Evolutionary conservation across 257 asterid species (phyloP).

Genomic region (Capsicum rhomboideum): DNA sequence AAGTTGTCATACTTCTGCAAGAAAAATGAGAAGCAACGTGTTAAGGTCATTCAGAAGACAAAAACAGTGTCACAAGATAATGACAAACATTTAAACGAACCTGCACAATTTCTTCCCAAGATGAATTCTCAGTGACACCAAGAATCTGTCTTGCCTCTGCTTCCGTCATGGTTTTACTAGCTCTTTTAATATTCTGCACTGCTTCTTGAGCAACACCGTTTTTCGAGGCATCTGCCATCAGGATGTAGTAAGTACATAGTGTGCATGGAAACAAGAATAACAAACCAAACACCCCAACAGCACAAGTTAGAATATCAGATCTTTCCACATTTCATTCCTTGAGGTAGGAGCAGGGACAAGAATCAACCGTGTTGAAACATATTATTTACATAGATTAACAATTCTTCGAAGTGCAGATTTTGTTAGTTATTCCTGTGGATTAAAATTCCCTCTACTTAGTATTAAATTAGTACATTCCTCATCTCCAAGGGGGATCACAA

Average conservation of each 20-base stretch:
- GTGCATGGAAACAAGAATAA: background rate
- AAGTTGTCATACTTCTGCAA: slow-evolving; percentile 50
- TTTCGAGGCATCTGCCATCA: slow-evolving; percentile 58
- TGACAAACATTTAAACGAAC: slow-evolving; percentile 6
- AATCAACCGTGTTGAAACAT: too few species aligned
- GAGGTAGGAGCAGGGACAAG: too few species aligned
- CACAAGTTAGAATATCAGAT: too few species aligned
- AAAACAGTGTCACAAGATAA: background rate
- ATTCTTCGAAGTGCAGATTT: too few species aligned
- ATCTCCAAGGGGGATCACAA: too few species aligned
- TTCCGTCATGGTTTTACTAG: slow-evolving; percentile 60
- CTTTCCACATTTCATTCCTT: too few species aligned
- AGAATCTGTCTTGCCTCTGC: slow-evolving; percentile 74
- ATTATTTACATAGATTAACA: too few species aligned
- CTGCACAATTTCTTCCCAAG: slow-evolving; percentile 71
- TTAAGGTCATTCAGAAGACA: background rate
- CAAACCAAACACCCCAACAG: background rate
- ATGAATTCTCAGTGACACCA: slow-evolving; percentile 48
- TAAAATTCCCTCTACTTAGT: too few species aligned
- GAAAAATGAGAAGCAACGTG: background rate
- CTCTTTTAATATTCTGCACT: slow-evolving; percentile 38
- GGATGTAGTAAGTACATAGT: background rate
- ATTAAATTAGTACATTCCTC: too few species aligned
- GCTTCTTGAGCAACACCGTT: slow-evolving; percentile 71
- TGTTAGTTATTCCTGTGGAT: too few species aligned